Percentiles rank a stretch among this genome's conserved stretches.
Conservation (phyloP, 2,329 filamentous ascomycete genomes). For the Fusarium sp. region DNA sequence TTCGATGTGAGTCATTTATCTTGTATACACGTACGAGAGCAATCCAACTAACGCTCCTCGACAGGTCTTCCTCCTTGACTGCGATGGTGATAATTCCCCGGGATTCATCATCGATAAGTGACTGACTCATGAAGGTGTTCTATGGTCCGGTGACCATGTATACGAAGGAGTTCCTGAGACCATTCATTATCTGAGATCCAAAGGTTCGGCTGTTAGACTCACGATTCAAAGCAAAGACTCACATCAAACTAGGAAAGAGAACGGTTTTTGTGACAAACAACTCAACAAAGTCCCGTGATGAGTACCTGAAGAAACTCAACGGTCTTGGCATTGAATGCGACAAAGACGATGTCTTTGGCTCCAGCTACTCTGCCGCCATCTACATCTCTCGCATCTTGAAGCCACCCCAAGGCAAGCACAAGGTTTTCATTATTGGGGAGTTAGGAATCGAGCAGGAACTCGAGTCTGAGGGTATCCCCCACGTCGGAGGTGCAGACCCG, state of each 20-base stretch:
- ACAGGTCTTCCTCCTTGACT: slow-evolving; percentile 93
- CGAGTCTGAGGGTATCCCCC: slow-evolving; percentile 78
- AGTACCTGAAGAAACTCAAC: slow-evolving; percentile 93
- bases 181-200: slow-evolving; percentile 81
- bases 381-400: slow-evolving; percentile 95
- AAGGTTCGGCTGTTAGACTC: slow-evolving; percentile 64
- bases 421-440: slow-evolving; percentile 95
- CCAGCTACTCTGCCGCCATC: slow-evolving; percentile 92
- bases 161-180: slow-evolving; percentile 89
- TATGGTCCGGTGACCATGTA: slow-evolving; percentile 95
- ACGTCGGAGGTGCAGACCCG: slow-evolving; percentile 88
- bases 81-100: slow-evolving; percentile 77
- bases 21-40: not conserved
- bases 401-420: slow-evolving; percentile 81
- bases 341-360: slow-evolving; percentile 94
- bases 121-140: slow-evolving; percentile 72
- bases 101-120: not conserved
- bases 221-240: slow-evolving; percentile 8
- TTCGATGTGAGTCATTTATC: slow-evolving; percentile 80
- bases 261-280: slow-evolving; percentile 99
- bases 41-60: slow-evolving; percentile 7
- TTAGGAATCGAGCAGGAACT: slow-evolving; percentile 91
- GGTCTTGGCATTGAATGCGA: slow-evolving; percentile 80
- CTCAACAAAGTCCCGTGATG: slow-evolving; percentile 92
- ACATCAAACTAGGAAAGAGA: slow-evolving; percentile 75